Evolutionary conservation across 2,329 filamentous ascomycete species (phyloP), one percentile per base, ranked within the genome.

Genomic region (Penicillium digitatum): DNA sequence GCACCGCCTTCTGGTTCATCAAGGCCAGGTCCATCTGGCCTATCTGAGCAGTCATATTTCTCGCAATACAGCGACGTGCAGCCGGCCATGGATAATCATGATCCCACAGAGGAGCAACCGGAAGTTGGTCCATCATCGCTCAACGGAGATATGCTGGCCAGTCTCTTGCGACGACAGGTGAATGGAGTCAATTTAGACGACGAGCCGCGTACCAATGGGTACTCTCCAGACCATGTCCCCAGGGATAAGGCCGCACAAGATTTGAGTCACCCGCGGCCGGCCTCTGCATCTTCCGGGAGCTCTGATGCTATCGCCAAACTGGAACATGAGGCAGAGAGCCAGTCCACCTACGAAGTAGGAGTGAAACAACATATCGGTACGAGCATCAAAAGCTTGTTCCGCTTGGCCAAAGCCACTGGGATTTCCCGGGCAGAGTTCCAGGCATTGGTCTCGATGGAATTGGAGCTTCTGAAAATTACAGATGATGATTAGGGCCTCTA

Each of bases 341-440:
- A 76, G 58, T 80, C 80, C 3, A 73, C 79, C n/a, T 81, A 80
- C 2, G 83, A 86, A 64, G 70, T 82, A 10, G 84, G 81, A 3
- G 81, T 87, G 46, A 81, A 83, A 62, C 82, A 85, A 66, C 84
- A 87, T 62, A 84, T 87, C 54, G 78, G 81, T 57, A 82, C 81
- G 1, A 83, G 82, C 60, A 77, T 87, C 62, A 86, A 86, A 73
- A 85, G 82, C 64, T 68, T 87, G 65, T 86, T 82, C 69, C 78
- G 83, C 3, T 68, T 87, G 51, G 83, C 83, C 1, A 80, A 76
- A 62, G 78, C 78, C 26, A 80, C 80, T 3, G 84, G 84, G 1
- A 83, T 87, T 60, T 77, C 80, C 18, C 73, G 80, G 35, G 73
- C 75, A 22, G 84, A 86, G 54, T 87, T 87, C 68, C 79, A 83